Conservation (phyloP, 441 rosid genomes). For the Sinapis alba region DNA sequence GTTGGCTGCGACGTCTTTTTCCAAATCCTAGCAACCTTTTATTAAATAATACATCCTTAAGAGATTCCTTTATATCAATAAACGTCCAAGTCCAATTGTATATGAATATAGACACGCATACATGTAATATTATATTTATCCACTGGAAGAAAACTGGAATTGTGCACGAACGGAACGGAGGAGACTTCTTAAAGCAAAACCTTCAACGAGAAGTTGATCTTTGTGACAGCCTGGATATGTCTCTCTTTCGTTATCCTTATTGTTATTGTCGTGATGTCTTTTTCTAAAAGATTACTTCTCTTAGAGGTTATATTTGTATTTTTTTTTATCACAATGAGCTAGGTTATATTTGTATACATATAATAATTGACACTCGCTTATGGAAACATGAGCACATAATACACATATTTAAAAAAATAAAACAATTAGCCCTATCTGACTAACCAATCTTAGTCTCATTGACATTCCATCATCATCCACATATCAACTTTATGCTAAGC, state of each 20-base stretch:
- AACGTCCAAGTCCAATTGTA: constrained; percentile 24
- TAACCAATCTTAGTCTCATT: not conserved
- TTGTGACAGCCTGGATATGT: constrained; percentile 34
- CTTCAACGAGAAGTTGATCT: constrained; percentile 12
- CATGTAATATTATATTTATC: constrained; percentile 23
- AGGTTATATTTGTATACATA: not conserved
- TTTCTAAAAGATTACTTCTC: not conserved
- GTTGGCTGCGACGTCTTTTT: constrained; percentile 36
- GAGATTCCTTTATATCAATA: constrained; percentile 3
- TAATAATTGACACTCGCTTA: not conserved
- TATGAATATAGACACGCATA: constrained; percentile 7
- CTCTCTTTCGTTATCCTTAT: not conserved
- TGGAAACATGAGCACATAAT: not conserved
- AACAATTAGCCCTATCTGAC: not conserved
- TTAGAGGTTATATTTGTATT: not conserved
- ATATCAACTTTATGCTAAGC: not conserved
- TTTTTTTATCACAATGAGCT: no score
- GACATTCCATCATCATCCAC: not conserved
- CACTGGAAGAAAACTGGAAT: not conserved
- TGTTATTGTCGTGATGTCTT: not conserved
- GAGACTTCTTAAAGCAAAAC: constrained; percentile 15
- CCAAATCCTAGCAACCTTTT: constrained; percentile 28
- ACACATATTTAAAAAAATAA: no score
- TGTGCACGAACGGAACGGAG: constrained; percentile 33
- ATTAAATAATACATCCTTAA: constrained; percentile 12